A percentile compares a stretch with the other conserved stretches of the same genome.
Evolutionary conservation across 768 basidiomycete genomes (phyloP).

Genomic region (Clavaria fumosa): DNA sequence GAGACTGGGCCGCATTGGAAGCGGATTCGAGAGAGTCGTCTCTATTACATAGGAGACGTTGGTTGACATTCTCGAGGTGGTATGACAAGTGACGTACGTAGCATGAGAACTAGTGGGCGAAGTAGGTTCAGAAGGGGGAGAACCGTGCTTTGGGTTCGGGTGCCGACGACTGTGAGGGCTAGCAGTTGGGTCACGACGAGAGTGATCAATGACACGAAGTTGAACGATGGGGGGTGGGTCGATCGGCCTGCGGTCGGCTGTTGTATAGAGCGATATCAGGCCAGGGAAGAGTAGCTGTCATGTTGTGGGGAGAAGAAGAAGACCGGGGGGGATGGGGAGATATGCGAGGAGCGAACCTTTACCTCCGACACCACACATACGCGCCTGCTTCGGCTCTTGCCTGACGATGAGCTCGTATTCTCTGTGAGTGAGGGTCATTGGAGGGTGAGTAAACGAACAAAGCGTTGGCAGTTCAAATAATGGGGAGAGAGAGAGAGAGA

Average conservation of each 20-base stretch:
- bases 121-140: constrained; percentile 2
- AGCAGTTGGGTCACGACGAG: background rate
- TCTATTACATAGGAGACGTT: no score
- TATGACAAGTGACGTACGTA: background rate
- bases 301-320: background rate
- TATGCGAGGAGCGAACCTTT: constrained; percentile 29
- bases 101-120: background rate
- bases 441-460: no score
- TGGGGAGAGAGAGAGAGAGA: background rate
- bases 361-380: constrained; percentile 84
- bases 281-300: constrained; percentile 1
- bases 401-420: constrained; percentile 76
- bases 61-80: no score
- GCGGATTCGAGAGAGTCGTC: no score
- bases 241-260: constrained; percentile 90
- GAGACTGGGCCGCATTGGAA: no score
- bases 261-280: background rate
- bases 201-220: constrained; percentile 65
- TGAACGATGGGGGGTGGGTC: constrained; percentile 97
- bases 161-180: background rate
- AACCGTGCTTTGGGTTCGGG: background rate
- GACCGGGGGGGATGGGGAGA: constrained; percentile 1
- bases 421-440: constrained; percentile 24
- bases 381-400: constrained; percentile 84
- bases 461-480: no score